Conservation (phyloP, 2,329 filamentous ascomycete species). For the Fusarium domesticum region DNA sequence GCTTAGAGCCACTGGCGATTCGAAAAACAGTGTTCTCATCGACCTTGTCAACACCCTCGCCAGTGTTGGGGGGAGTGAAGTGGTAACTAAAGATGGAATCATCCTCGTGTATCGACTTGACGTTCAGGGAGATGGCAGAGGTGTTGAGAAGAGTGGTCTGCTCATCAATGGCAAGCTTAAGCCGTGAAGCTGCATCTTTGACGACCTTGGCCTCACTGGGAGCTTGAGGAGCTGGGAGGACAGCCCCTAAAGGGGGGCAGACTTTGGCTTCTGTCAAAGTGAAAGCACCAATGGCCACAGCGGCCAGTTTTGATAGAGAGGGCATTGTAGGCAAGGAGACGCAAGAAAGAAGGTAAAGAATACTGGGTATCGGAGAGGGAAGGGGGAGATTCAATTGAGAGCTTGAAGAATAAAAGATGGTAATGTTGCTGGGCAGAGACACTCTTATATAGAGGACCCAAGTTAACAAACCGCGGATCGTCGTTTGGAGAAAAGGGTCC, state of each 20-base stretch:
- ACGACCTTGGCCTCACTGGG: conserved; percentile 34
- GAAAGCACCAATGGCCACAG: conserved; percentile 12
- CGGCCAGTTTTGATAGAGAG: conserved; percentile 15
- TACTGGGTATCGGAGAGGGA: neutral
- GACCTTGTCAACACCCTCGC: conserved; percentile 25
- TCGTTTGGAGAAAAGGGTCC: too few species aligned
- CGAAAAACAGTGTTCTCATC: conserved; percentile 35
- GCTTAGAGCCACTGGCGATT: conserved; percentile 36
- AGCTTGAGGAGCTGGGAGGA: conserved; percentile 37
- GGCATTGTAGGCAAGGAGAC: conserved; percentile 10
- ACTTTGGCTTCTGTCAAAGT: conserved; percentile 30
- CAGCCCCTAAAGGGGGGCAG: conserved; percentile 43
- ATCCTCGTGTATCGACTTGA: conserved; percentile 43
- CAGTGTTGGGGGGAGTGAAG: conserved; percentile 37
- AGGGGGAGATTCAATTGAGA: neutral
- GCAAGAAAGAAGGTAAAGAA: neutral
- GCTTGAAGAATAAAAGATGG: neutral
- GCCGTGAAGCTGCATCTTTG: conserved; percentile 22
- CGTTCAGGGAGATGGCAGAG: conserved; percentile 38
- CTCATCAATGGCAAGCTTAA: conserved; percentile 27
- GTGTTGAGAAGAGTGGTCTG: conserved; percentile 28
- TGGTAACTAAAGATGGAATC: conserved; percentile 38
- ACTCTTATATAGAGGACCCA: neutral
- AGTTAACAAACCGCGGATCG: too few species aligned
- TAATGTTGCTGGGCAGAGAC: neutral